These are phyloP conservation scores for Rhodosporidiobolus odoratus DNA, from an alignment of 768 basidiomycete species.

Conservation along the genomic window DNA sequence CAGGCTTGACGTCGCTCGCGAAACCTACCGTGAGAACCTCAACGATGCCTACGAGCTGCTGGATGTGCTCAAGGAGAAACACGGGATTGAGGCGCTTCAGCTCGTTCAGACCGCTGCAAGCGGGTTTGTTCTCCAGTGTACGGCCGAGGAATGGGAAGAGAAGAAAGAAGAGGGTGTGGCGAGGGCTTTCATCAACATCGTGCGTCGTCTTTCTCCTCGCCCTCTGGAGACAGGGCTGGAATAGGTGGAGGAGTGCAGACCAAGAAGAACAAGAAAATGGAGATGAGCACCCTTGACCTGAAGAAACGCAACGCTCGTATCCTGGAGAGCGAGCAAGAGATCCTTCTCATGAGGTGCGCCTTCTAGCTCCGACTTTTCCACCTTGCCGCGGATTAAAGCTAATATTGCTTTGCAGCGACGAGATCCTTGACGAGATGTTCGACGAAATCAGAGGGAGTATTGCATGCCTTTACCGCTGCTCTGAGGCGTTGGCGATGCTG, in stretches of 20 bases:
- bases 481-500: conserved; percentile 81
- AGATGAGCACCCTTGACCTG: conserved; percentile 39
- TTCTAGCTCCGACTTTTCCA: neutral
- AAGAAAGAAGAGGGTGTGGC: neutral
- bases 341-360: conserved; percentile 72
- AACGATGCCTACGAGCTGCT: conserved; percentile 72
- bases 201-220: neutral
- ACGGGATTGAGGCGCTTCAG: conserved; percentile 32
- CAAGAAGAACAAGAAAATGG: conserved; percentile 41
- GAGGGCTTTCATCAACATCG: conserved; percentile 38
- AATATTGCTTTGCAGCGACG: conserved; percentile 43
- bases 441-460: conserved; percentile 64
- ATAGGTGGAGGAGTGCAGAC: neutral
- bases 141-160: conserved; percentile 32
- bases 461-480: conserved; percentile 78
- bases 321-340: conserved; percentile 86
- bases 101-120: conserved; percentile 18
- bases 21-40: conserved; percentile 89
- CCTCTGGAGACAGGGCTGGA: rapidly evolving
- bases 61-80: conserved; percentile 18
- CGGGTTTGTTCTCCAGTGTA: conserved; percentile 36
- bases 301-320: conserved; percentile 57
- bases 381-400: neutral
- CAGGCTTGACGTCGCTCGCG: conserved; percentile 80
- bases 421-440: conserved; percentile 74